These are phyloP conservation scores for Candida argentea DNA, from an alignment of 805 yeast species.

Conservation along the genomic window DNA sequence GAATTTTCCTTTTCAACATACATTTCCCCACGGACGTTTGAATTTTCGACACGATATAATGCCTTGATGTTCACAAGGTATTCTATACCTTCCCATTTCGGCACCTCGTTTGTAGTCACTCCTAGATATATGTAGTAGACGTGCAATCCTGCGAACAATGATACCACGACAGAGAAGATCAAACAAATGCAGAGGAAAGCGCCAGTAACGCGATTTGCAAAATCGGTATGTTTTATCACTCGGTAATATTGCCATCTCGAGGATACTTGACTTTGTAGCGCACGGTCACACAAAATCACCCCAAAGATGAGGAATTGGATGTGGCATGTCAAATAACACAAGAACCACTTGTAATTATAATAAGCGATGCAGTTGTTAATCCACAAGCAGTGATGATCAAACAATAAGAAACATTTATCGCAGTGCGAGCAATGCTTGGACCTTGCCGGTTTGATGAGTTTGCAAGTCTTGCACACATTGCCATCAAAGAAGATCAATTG, in stretches of 20 bases:
- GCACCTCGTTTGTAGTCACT: slow-evolving; percentile 65
- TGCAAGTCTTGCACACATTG: slow-evolving; percentile 39
- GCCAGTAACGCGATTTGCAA: slow-evolving; percentile 17
- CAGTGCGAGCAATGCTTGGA: slow-evolving; percentile 62
- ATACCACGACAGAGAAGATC: slow-evolving; percentile 32
- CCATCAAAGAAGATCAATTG: slow-evolving; percentile 42
- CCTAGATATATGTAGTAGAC: slow-evolving; percentile 48
- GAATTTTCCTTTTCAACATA: slow-evolving; percentile 9
- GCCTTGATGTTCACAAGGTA: slow-evolving; percentile 20
- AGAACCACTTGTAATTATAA: slow-evolving; percentile 53
- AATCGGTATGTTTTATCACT: slow-evolving; percentile 8
- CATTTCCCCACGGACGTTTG: slow-evolving; percentile 3
- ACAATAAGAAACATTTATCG: slow-evolving; percentile 35
- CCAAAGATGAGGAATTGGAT: slow-evolving; percentile 14
- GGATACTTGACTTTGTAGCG: slow-evolving; percentile 1
- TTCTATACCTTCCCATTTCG: slow-evolving; percentile 61
- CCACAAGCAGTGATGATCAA: slow-evolving; percentile 59
- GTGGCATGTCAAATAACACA: slow-evolving; percentile 44
- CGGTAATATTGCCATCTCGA: slow-evolving; percentile 9
- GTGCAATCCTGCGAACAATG: slow-evolving; percentile 23
- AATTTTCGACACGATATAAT: slow-evolving; percentile 3
- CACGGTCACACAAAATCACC: slow-evolving; percentile 10
- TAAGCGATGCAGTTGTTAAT: slow-evolving; percentile 68
- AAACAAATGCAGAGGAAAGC: slow-evolving; percentile 36
- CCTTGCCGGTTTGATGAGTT: slow-evolving; percentile 41